Evolutionary conservation across 345 rosid species (phyloP).

Genomic region (Kernera saxatilis): DNA sequence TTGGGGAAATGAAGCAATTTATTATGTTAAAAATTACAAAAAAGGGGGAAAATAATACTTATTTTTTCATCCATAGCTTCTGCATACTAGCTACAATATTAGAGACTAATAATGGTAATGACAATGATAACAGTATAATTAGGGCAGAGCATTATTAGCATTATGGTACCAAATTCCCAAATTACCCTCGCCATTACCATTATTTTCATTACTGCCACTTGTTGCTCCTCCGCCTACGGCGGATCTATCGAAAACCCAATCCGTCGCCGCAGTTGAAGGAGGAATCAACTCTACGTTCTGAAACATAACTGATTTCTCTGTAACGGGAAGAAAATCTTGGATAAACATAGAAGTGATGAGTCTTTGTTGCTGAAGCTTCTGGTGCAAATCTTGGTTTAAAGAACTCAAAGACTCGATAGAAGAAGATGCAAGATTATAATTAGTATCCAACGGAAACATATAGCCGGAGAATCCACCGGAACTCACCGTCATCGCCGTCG

Average conservation of each 20-base stretch:
- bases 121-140: not conserved
- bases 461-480: constrained; percentile 37
- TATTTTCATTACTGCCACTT: constrained; percentile 16
- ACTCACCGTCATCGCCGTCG: constrained; percentile 36
- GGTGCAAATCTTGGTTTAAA: constrained; percentile 88
- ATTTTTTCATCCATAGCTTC: constrained; percentile 3
- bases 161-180: constrained; percentile 16
- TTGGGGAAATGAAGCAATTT: not conserved
- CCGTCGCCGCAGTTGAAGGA: constrained; percentile 7
- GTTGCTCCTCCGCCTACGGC: not conserved
- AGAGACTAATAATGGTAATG: constrained; percentile 5
- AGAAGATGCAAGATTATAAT: constrained; percentile 39
- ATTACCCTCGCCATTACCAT: constrained; percentile 8
- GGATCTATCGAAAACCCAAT: constrained; percentile 17
- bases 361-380: constrained; percentile 90
- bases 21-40: constrained; percentile 6
- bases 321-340: constrained; percentile 31
- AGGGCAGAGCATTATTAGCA: constrained; percentile 1
- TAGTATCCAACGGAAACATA: constrained; percentile 42
- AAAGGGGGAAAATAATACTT: not conserved
- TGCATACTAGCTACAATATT: constrained; percentile 12
- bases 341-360: constrained; percentile 52
- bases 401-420: constrained; percentile 86
- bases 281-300: constrained; percentile 46
- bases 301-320: constrained; percentile 54